Conservation (phyloP, 305 asterid species). For the Rubia tinctorum region DNA sequence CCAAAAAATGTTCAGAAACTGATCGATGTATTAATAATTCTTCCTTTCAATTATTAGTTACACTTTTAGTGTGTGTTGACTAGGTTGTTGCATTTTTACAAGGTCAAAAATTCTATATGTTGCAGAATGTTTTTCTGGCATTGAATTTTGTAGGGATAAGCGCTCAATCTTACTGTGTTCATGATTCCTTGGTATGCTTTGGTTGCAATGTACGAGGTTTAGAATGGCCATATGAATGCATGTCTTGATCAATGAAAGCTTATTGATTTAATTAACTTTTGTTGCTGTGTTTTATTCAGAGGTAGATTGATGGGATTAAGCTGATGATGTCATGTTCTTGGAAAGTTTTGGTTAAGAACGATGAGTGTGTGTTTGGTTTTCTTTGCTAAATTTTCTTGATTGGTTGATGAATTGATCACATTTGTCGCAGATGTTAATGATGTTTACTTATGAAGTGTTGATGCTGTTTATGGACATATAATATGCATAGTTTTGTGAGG, state of each 20-base stretch:
- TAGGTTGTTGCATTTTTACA: too few relatives aligned
- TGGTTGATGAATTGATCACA: conserved; percentile 16
- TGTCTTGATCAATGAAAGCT: conserved; percentile 11
- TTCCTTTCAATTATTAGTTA: too few relatives aligned
- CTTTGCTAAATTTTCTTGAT: neutral
- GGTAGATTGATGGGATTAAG: neutral
- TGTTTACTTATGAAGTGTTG: conserved; percentile 13
- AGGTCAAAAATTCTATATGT: neutral
- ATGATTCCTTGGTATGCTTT: conserved; percentile 46
- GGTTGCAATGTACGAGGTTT: neutral
- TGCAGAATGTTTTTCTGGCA: conserved; percentile 68
- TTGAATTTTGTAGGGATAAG: conserved; percentile 63
- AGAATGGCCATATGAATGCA: neutral
- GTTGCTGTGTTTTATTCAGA: too few relatives aligned
- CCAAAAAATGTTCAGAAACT: conserved; percentile 67
- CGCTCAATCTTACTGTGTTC: too few relatives aligned
- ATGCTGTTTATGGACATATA: conserved; percentile 40
- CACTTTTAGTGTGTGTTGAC: too few relatives aligned
- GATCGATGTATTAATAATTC: conserved; percentile 44
- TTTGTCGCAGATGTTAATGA: conserved; percentile 35
- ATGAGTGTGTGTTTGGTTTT: neutral
- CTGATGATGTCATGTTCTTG: neutral
- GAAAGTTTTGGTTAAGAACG: conserved; percentile 17
- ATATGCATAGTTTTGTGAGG: conserved; percentile 20
- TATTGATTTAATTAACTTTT: neutral